Conservation (phyloP, 2,329 filamentous ascomycete genomes). For the Trichoderma endophyticum region DNA sequence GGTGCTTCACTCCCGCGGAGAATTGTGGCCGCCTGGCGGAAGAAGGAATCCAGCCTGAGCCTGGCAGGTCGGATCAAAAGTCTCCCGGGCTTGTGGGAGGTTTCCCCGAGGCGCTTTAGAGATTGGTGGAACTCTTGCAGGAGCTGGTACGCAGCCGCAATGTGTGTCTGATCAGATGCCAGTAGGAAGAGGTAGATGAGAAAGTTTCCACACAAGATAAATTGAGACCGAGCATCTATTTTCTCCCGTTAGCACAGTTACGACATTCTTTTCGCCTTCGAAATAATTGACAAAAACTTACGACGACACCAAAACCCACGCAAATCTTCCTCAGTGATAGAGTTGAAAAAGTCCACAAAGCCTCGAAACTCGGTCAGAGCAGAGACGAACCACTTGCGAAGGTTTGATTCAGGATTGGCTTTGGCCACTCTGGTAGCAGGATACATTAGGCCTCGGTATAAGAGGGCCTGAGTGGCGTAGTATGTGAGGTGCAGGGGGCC, state of each 20-base stretch:
- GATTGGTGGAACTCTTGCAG: slow-evolving; percentile 38
- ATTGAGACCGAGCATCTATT: slow-evolving; percentile 39
- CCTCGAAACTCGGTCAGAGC: slow-evolving; percentile 37
- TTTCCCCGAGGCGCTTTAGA: slow-evolving; percentile 33
- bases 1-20: slow-evolving; percentile 21
- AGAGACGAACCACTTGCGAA: slow-evolving; percentile 34
- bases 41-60: slow-evolving; percentile 40
- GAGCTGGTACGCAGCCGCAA: slow-evolving; percentile 36
- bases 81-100: slow-evolving; percentile 31
- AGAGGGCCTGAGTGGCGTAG: slow-evolving; percentile 40
- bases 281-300: slow-evolving; percentile 28
- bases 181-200: slow-evolving; percentile 47
- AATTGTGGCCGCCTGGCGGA: slow-evolving; percentile 35
- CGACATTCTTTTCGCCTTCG: too few relatives aligned
- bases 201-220: slow-evolving; percentile 47
- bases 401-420: slow-evolving; percentile 33
- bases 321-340: slow-evolving; percentile 35
- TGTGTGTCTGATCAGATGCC: slow-evolving; percentile 35
- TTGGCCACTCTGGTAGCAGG: slow-evolving; percentile 43
- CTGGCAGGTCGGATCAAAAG: slow-evolving; percentile 36
- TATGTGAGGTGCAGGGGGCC: slow-evolving; percentile 42
- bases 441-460: slow-evolving; percentile 44
- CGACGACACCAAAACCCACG: slow-evolving; percentile 45
- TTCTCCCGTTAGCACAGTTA: not conserved
- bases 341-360: slow-evolving; percentile 39